Evolutionary conservation across 176 grass and related monocot species (phyloP).

Genomic region (Phoenix dactylifera): DNA sequence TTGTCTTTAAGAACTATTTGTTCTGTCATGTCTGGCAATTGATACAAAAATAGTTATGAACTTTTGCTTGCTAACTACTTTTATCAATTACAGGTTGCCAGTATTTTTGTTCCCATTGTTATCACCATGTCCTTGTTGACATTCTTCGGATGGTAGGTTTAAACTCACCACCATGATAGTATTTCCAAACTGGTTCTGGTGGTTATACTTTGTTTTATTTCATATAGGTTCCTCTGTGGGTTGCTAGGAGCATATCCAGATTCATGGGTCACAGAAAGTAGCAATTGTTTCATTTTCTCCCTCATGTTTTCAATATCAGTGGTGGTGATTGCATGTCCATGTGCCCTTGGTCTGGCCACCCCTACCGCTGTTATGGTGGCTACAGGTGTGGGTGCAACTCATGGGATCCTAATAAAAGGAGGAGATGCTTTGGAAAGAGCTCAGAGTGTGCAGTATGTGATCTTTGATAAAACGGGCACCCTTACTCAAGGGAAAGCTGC

Average conservation of each 20-base stretch:
- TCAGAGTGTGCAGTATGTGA: slow-evolving; percentile 64
- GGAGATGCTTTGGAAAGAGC: slow-evolving; percentile 93
- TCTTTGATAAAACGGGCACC: slow-evolving; percentile 97
- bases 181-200: neutral
- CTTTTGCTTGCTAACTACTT: neutral
- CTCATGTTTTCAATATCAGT: slow-evolving; percentile 99
- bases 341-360: slow-evolving; percentile 92
- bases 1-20: no score
- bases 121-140: slow-evolving; percentile 83
- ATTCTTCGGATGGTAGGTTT: slow-evolving; percentile 71
- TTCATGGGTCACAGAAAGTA: slow-evolving; percentile 72
- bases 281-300: slow-evolving; percentile 90
- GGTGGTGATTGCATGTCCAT: slow-evolving; percentile 95
- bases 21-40: no score
- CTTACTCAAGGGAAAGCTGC: slow-evolving; percentile 92
- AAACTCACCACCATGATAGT: neutral
- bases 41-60: no score
- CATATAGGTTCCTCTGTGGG: slow-evolving; percentile 87
- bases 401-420: slow-evolving; percentile 89
- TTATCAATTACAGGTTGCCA: slow-evolving; percentile 13
- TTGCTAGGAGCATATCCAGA: slow-evolving; percentile 72
- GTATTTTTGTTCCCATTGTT: slow-evolving; percentile 61
- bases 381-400: slow-evolving; percentile 84
- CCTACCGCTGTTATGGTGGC: slow-evolving; percentile 99
- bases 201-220: slow-evolving; percentile 8